Evolutionary conservation across 2,329 filamentous ascomycete species (phyloP), one percentile per base, ranked within the genome.

Genomic region (Trichoderma atrobrunneum): DNA sequence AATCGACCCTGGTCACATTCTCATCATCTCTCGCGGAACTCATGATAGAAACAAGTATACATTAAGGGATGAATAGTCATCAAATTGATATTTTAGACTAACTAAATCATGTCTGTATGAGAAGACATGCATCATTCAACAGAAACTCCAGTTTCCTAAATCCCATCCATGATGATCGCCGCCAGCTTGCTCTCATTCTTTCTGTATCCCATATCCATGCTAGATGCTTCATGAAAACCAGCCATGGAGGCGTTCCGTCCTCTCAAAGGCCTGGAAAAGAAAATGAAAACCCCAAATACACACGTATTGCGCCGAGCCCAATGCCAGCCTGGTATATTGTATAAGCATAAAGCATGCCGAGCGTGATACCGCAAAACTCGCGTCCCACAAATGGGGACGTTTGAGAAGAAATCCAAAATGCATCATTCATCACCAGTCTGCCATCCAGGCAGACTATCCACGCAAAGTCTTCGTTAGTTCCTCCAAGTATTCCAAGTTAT

Each of bases 321-420:
- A 73, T 73, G 72, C 72, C 70, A 69, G 72, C 72, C 72, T 73
- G 72, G 72, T 73, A 73, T 73, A 73, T 73, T 36, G 72, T 71
- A 64, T 66, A 73, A 71, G 51, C 39, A 61, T 56, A 72, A 73
- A 71, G 51, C 39, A 61, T 56, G 71, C 51, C 67, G 60, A 72
- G 65, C 62, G 63, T 62, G 56, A 59, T 51, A 63, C 57, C 65
- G 57, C 56, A 64, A 64, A 63, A 57, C 48, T 57, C 59, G 34
- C 18, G 56, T 57, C 51, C 68, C 70, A 60, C 28, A 30, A 72
- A 59, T 7, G 21, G 24, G 64, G n/a, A 62, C 11, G 57, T 34
- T 3, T 2, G 32, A 60, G 3, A 68, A 67, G 28, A 72, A 64
- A 26, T 43, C 3, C 26, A 48, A 70, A 62, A 71, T 54, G 59